Evolutionary conservation across 2,329 filamentous ascomycete genomes (phyloP).

Genomic region (Pyrenochaeta sp.): DNA sequence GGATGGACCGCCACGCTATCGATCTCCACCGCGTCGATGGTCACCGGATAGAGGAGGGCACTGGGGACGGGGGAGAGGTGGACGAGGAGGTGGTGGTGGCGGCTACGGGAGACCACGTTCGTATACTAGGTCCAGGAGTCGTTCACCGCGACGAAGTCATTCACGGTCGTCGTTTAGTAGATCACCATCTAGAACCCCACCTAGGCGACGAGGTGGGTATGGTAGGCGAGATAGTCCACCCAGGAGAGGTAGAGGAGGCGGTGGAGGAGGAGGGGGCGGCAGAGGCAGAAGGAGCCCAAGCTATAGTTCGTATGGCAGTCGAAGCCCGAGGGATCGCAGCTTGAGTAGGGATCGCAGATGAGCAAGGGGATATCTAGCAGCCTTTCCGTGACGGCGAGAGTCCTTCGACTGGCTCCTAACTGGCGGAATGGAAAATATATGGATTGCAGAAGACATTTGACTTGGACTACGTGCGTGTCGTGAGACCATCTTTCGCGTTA

Average conservation of each 20-base stretch:
- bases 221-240: conserved; percentile 24
- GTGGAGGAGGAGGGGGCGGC: conserved; percentile 37
- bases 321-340: conserved; percentile 55
- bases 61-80: conserved; percentile 41
- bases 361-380: neutral
- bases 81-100: conserved; percentile 43
- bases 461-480: neutral
- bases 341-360: conserved; percentile 49
- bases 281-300: conserved; percentile 65
- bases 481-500: neutral
- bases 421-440: neutral
- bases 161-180: conserved; percentile 53
- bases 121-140: conserved; percentile 50
- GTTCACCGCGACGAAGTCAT: conserved; percentile 52
- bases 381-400: neutral
- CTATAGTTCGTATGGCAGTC: conserved; percentile 70
- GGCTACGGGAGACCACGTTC: conserved; percentile 44
- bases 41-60: conserved; percentile 29
- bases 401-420: neutral
- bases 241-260: conserved; percentile 23
- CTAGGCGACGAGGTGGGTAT: conserved; percentile 29
- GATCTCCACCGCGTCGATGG: conserved; percentile 51
- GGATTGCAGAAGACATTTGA: neutral
- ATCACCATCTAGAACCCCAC: conserved; percentile 47
- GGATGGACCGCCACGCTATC: conserved; percentile 38